phyloP scores from a whole-genome alignment of 2,329 filamentous ascomycete genomes.

The Fusarium sublunatum region DNA sequence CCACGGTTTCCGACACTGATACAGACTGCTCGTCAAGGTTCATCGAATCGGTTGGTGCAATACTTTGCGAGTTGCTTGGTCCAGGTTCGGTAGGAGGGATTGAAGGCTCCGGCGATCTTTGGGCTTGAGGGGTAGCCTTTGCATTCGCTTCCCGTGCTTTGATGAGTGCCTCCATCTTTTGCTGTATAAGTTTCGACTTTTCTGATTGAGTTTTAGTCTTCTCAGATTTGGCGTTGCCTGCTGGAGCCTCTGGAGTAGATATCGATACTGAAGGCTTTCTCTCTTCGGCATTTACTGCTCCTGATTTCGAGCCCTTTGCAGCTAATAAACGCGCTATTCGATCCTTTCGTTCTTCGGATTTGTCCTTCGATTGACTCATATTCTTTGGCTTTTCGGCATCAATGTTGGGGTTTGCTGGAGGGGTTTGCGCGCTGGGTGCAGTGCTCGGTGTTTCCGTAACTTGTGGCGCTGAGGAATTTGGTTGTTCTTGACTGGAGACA shows the following conservation, averaged over 20 bases:
- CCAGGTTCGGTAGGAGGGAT: slow-evolving; percentile 10
- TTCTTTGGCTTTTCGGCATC: slow-evolving; percentile 17
- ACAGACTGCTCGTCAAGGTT: slow-evolving; percentile 13
- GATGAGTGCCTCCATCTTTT: slow-evolving; percentile 81
- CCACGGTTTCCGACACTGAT: slow-evolving; percentile 13
- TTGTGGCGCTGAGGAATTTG: neutral
- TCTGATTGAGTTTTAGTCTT: slow-evolving; percentile 62
- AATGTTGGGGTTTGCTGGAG: neutral
- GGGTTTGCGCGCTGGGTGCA: neutral
- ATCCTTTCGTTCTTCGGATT: slow-evolving; percentile 75
- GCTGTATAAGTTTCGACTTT: slow-evolving; percentile 78
- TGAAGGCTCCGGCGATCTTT: neutral
- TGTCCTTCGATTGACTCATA: slow-evolving; percentile 62
- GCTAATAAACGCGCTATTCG: slow-evolving; percentile 81
- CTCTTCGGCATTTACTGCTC: slow-evolving; percentile 22
- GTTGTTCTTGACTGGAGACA: neutral
- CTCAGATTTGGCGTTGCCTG: slow-evolving; percentile 9
- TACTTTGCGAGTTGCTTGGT: slow-evolving; percentile 10
- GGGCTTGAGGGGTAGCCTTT: slow-evolving; percentile 31
- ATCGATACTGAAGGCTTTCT: slow-evolving; percentile 1
- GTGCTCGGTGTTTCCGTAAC: slow-evolving; percentile 1
- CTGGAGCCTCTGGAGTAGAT: slow-evolving; percentile 53
- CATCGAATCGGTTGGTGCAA: slow-evolving; percentile 3
- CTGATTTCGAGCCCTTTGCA: slow-evolving; percentile 71
- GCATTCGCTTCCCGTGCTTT: slow-evolving; percentile 63